Base-by-base conservation (phyloP, 2,329 filamentous ascomycete species). In the Hypoxylon sp. region DNA sequence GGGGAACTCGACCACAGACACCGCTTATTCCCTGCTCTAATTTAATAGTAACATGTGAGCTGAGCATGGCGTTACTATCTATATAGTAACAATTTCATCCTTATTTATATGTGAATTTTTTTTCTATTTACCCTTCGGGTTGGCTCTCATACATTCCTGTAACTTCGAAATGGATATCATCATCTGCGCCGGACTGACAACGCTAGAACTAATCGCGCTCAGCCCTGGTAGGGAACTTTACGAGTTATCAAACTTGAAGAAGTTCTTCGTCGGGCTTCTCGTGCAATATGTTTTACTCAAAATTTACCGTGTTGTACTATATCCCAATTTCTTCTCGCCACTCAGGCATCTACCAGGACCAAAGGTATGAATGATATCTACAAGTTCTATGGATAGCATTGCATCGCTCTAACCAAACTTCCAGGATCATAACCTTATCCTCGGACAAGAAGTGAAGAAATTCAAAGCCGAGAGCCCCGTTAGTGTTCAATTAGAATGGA, bases 301-400 rank as follows among this genome's bases (percentile, higher is more conserved):
- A 44, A 35, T 73, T 4, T 84, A 82, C 70, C 73, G 74, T 13
- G 60, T 80, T 42, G 75, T 84, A 63, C 67, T 86, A 24, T 84
- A 83, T 62, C 83, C 83, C 3, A 77, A 77, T 53, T 78, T 79
- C 60, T 63, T 83, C 50, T 85, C 84, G 0, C 80, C 83, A 0
- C 74, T 84, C n/a, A 78, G 83, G 13, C 74, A 82, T 54, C 70
- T 85, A 1, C 83, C 84, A 0, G 82, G 82, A 0, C 83, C 83
- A 14, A 81, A 78, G 73, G 82, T 83, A 75, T 37, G 58, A 46
- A 39, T 14, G 11, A 57, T 44, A 55, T 6, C 22, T n/a, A 22
- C 4, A 13, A 48, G n/a, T 8, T 48, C 1, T 17, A 5, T 10
- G 8, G 14, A 2, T 11, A 55, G 5, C 9, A 26, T 1, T 1